Percentiles rank a stretch among this genome's conserved stretches.
phyloP scores from a whole-genome alignment of 2,329 filamentous ascomycete genomes.

The Cladosporium cucumerinum region DNA sequence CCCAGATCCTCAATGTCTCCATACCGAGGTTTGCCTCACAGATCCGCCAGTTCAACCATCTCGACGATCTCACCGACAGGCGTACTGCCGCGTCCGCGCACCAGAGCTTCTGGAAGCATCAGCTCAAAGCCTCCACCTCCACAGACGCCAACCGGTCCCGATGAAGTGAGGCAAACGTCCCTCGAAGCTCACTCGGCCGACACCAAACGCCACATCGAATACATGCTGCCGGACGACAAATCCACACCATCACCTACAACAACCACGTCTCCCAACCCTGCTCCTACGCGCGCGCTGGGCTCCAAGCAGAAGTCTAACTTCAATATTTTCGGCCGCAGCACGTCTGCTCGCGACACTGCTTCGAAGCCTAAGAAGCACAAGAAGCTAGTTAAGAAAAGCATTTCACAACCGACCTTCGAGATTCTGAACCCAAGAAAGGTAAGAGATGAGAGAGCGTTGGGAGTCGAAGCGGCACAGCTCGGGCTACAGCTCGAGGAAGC shows the following conservation, averaged over 20 bases:
- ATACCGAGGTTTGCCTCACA: neutral
- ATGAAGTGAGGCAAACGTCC: neutral
- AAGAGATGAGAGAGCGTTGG: neutral
- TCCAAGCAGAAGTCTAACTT: neutral
- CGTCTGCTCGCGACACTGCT: neutral
- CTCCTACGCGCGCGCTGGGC: neutral
- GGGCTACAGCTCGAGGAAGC: neutral
- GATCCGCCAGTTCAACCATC: neutral
- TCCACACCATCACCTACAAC: neutral
- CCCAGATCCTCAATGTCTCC: neutral
- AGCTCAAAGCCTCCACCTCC: neutral
- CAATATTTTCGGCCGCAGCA: neutral
- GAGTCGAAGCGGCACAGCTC: neutral
- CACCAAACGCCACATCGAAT: neutral
- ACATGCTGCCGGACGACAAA: neutral
- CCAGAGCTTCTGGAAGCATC: neutral
- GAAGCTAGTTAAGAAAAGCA: neutral
- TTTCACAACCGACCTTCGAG: neutral
- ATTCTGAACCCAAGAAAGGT: neutral
- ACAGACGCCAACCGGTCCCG: neutral
- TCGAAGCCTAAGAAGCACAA: conserved; percentile 9
- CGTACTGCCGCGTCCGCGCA: neutral
- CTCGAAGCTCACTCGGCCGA: neutral
- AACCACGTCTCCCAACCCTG: neutral
- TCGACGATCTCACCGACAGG: neutral